Evolutionary conservation across 2,329 filamentous ascomycete species (phyloP).

Genomic region (Immersiporthe knoxdaviesiana): DNA sequence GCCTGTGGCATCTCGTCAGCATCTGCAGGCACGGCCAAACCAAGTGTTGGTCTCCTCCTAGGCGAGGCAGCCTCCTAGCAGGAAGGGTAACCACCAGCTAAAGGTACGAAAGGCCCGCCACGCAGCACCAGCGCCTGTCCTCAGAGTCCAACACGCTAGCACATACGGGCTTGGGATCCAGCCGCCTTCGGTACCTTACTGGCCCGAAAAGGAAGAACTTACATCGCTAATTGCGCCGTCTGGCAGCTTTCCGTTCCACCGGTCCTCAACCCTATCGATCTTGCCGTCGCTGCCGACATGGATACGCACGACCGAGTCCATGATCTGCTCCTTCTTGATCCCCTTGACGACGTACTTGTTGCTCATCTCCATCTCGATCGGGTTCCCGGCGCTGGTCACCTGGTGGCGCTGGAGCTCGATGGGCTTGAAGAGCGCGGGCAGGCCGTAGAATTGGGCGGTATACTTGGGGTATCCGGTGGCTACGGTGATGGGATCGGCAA

Average conservation of each 20-base stretch:
- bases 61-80: background rate
- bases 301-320: slow-evolving; percentile 40
- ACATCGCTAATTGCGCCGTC: slow-evolving; percentile 41
- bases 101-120: slow-evolving; percentile 30
- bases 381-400: slow-evolving; percentile 60
- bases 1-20: slow-evolving; percentile 34
- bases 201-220: slow-evolving; percentile 27
- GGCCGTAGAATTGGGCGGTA: slow-evolving; percentile 59
- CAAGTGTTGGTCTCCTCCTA: no score
- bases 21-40: background rate
- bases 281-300: slow-evolving; percentile 39
- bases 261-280: slow-evolving; percentile 43
- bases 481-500: slow-evolving; percentile 62
- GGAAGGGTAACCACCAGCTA: slow-evolving; percentile 15
- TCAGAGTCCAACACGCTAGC: slow-evolving; percentile 17
- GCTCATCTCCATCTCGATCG: slow-evolving; percentile 56
- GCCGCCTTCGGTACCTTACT: background rate
- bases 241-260: slow-evolving; percentile 43
- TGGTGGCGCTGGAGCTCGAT: slow-evolving; percentile 59
- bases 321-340: slow-evolving; percentile 38
- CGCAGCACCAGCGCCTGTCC: slow-evolving; percentile 29
- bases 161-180: slow-evolving; percentile 11
- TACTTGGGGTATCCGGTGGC: slow-evolving; percentile 58
- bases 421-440: slow-evolving; percentile 59
- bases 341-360: slow-evolving; percentile 44